These are phyloP conservation scores for Jaltomata sinuosa DNA, from an alignment of 257 asterid species.

Conservation along the genomic window DNA sequence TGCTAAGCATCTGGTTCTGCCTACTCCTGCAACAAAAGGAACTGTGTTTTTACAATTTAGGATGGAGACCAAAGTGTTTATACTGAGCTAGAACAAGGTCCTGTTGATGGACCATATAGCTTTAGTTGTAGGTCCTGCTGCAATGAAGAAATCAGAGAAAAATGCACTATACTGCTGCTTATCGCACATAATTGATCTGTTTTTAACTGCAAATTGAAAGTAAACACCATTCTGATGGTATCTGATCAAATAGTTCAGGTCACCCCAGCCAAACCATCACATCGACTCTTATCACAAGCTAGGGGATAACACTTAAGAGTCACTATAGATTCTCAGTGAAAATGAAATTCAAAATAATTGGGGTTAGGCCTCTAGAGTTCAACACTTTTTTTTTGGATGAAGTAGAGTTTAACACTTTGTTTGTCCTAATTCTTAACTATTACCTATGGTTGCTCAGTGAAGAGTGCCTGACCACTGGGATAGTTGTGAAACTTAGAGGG, in stretches of 20 bases:
- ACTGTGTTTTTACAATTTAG: background rate
- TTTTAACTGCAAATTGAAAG: background rate
- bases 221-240: background rate
- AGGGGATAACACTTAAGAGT: background rate
- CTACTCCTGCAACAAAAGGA: background rate
- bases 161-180: background rate
- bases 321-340: background rate
- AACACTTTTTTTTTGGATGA: background rate
- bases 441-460: background rate
- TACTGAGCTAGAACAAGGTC: background rate
- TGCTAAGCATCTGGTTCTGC: background rate
- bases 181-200: background rate
- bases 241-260: background rate
- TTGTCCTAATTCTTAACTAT: background rate
- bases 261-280: background rate
- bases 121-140: background rate
- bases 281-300: background rate
- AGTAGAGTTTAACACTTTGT: background rate
- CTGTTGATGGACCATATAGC: background rate
- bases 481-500: background rate
- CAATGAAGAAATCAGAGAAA: background rate
- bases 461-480: background rate
- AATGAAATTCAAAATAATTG: background rate
- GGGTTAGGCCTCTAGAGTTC: background rate
- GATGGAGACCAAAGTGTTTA: background rate